These are phyloP conservation scores for Dioszegia crocea DNA, from an alignment of 768 basidiomycete genomes.

Conservation along the genomic window DNA sequence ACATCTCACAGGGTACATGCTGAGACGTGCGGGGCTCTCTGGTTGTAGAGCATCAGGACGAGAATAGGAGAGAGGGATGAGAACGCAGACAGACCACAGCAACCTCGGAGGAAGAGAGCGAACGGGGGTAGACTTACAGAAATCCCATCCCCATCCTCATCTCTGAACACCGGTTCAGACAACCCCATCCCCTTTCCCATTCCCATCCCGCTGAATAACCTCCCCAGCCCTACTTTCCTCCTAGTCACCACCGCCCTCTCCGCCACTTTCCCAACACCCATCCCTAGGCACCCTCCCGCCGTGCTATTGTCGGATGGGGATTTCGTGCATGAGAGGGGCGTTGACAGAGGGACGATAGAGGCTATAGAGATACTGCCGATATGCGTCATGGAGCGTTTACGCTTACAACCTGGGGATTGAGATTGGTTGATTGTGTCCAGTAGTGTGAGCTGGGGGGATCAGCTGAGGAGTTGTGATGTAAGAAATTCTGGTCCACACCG, in stretches of 20 bases:
- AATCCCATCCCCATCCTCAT: neutral
- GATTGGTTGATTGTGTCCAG: neutral
- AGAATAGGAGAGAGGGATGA: no score
- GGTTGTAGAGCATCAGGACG: no score
- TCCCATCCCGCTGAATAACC: neutral
- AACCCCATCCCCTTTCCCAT: neutral
- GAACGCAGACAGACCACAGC: no score
- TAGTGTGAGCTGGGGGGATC: neutral
- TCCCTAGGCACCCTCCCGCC: no score
- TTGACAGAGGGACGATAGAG: neutral
- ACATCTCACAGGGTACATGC: no score
- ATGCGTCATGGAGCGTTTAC: conserved; percentile 11
- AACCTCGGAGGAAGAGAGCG: no score
- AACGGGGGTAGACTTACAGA: no score
- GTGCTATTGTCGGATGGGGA: no score
- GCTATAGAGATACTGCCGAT: conserved; percentile 5
- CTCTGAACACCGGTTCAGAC: neutral
- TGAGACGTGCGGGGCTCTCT: no score
- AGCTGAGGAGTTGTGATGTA: no score
- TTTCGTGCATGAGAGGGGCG: neutral
- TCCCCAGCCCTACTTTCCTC: neutral
- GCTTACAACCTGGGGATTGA: neutral
- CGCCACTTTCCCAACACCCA: neutral
- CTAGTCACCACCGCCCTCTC: conserved; percentile 1
- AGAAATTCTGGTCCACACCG: no score